Evolutionary conservation across 495 filamentous ascomycete species (phyloP).

Genomic region (Penicillium ochrochloron): DNA sequence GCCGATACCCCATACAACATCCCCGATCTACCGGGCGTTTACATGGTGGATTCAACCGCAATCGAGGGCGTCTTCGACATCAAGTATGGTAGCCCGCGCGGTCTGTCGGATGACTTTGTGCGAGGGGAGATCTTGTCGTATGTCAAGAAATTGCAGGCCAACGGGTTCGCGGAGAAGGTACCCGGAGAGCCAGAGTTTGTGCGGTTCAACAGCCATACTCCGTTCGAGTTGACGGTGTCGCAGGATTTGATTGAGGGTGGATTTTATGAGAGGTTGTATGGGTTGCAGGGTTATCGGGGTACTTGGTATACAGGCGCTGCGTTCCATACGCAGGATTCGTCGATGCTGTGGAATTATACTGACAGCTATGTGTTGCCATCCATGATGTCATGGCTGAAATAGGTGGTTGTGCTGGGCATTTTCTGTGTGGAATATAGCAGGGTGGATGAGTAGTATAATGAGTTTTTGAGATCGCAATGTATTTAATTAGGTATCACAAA

Average conservation of each 20-base stretch:
- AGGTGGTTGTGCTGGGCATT: background rate
- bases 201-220: constrained; percentile 34
- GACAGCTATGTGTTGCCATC: constrained; percentile 13
- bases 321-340: constrained; percentile 26
- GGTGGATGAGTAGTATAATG: background rate
- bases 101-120: constrained; percentile 12
- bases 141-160: constrained; percentile 26
- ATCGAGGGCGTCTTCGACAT: constrained; percentile 26
- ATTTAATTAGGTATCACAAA: background rate
- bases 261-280: constrained; percentile 44
- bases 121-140: constrained; percentile 15
- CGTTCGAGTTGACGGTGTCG: constrained; percentile 34
- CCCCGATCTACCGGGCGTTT: constrained; percentile 35
- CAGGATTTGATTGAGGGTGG: constrained; percentile 34
- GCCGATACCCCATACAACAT: constrained; percentile 31
- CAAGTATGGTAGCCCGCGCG: constrained; percentile 24
- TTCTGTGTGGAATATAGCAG: background rate
- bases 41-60: constrained; percentile 23
- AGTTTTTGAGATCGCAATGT: background rate
- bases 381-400: background rate
- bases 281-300: constrained; percentile 39
- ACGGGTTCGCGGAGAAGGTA: constrained; percentile 21
- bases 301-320: constrained; percentile 45
- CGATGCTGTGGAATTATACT: constrained; percentile 27
- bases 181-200: constrained; percentile 25